Percentiles rank a stretch among this genome's conserved stretches.
phyloP scores from a whole-genome alignment of 2,329 filamentous ascomycete genomes.

The Lachnellula willkommii region DNA sequence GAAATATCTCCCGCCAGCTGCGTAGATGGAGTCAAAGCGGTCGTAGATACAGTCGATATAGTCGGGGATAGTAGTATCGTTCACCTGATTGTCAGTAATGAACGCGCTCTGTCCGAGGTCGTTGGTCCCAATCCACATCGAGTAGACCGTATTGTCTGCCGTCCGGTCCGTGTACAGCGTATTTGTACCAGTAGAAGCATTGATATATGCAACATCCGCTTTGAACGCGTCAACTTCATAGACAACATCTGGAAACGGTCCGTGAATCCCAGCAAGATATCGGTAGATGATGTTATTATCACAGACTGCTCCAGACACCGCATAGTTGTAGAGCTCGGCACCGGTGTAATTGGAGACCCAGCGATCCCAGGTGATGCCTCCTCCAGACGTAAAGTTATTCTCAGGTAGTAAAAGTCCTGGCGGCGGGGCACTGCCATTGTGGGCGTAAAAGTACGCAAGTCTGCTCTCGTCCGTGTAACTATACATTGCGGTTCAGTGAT shows the following conservation, averaged over 20 bases:
- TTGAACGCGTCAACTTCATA: conserved; percentile 56
- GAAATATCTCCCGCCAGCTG: conserved; percentile 62
- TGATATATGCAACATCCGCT: conserved; percentile 40
- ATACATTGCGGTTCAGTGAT: not conserved
- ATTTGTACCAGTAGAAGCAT: conserved; percentile 28
- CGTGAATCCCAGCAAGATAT: conserved; percentile 44
- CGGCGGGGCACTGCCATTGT: conserved; percentile 57
- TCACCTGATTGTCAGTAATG: conserved; percentile 56
- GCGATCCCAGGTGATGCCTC: conserved; percentile 65
- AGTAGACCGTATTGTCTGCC: conserved; percentile 61
- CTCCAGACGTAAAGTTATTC: conserved; percentile 52
- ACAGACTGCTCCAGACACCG: conserved; percentile 67
- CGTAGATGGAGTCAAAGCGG: conserved; percentile 58
- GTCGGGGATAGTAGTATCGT: conserved; percentile 54
- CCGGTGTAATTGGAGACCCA: conserved; percentile 57
- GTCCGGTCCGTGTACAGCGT: conserved; percentile 42
- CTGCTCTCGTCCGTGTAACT: conserved; percentile 68
- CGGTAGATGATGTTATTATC: conserved; percentile 62
- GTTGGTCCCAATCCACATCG: conserved; percentile 78
- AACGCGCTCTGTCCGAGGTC: conserved; percentile 65
- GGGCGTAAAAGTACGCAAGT: conserved; percentile 54
- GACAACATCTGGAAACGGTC: conserved; percentile 55
- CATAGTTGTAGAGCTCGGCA: conserved; percentile 60
- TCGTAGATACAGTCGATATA: conserved; percentile 65
- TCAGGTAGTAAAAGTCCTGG: conserved; percentile 45